These are phyloP conservation scores for Diaporthe nobilis DNA, from an alignment of 2,329 filamentous ascomycete genomes.

Conservation along the genomic window DNA sequence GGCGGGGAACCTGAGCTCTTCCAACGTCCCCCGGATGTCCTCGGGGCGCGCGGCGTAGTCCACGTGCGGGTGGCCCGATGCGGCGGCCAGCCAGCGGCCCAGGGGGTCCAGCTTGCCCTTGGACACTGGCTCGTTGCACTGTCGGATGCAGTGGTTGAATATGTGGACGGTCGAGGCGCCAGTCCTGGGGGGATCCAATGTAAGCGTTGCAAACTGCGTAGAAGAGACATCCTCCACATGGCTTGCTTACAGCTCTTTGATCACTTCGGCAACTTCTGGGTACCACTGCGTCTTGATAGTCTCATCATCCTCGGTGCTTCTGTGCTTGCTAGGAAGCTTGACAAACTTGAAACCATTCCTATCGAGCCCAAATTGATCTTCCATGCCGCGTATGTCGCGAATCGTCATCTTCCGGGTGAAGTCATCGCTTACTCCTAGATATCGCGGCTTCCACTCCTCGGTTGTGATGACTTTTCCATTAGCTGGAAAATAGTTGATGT, in stretches of 20 bases:
- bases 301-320: constrained; percentile 14
- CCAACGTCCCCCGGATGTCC: constrained; percentile 57
- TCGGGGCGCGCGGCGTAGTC: constrained; percentile 66
- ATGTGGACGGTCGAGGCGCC: constrained; percentile 34
- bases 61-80: constrained; percentile 67
- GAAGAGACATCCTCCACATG: neutral
- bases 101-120: constrained; percentile 59
- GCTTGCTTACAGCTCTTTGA: constrained; percentile 12
- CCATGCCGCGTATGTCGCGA: constrained; percentile 25
- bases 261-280: constrained; percentile 1
- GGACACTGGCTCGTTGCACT: constrained; percentile 13
- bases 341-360: constrained; percentile 34
- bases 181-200: neutral
- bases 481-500: constrained; percentile 33
- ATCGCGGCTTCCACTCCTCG: constrained; percentile 23
- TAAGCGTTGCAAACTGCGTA: neutral
- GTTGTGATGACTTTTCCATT: constrained; percentile 14
- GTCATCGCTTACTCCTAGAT: constrained; percentile 6
- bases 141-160: constrained; percentile 36
- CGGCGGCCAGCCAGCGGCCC: constrained; percentile 55
- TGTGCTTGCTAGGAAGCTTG: constrained; percentile 1
- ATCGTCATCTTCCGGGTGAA: constrained; percentile 27
- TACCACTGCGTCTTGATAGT: constrained; percentile 17
- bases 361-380: constrained; percentile 24
- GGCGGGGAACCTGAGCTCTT: constrained; percentile 56